These are phyloP conservation scores for Maudiozyma bulderi DNA, from an alignment of 805 yeast species.

Conservation along the genomic window DNA sequence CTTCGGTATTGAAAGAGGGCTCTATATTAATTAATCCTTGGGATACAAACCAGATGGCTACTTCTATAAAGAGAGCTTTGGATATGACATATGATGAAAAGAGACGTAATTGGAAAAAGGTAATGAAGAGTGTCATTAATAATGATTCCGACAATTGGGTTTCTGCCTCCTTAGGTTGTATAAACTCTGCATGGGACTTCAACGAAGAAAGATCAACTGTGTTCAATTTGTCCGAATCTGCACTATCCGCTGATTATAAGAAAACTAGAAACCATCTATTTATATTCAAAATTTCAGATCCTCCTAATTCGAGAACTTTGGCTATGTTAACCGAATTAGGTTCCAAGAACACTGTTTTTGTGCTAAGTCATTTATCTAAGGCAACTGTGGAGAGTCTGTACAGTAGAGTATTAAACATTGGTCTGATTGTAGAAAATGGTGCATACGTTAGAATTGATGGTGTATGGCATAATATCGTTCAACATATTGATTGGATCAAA, in stretches of 20 bases:
- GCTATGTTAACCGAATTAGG: conserved; percentile 54
- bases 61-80: conserved; percentile 54
- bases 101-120: conserved; percentile 47
- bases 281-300: conserved; percentile 38
- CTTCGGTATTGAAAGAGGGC: conserved; percentile 61
- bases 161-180: conserved; percentile 40
- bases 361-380: conserved; percentile 57
- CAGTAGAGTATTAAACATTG: conserved; percentile 57
- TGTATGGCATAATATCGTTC: conserved; percentile 56
- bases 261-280: conserved; percentile 34
- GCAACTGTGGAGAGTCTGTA: conserved; percentile 58
- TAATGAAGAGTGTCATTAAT: conserved; percentile 47
- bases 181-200: conserved; percentile 43
- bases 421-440: conserved; percentile 86
- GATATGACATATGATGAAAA: conserved; percentile 56
- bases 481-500: conserved; percentile 37
- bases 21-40: conserved; percentile 84
- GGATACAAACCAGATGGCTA: conserved; percentile 61
- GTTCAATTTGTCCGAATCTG: conserved; percentile 26
- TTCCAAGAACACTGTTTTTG: conserved; percentile 56
- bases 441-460: conserved; percentile 55
- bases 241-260: conserved; percentile 24
- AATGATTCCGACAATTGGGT: conserved; percentile 79
- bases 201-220: conserved; percentile 34
- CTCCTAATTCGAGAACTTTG: conserved; percentile 54